These are phyloP conservation scores for Saturnispora quitensis DNA, from an alignment of 805 yeast species.

Conservation along the genomic window DNA sequence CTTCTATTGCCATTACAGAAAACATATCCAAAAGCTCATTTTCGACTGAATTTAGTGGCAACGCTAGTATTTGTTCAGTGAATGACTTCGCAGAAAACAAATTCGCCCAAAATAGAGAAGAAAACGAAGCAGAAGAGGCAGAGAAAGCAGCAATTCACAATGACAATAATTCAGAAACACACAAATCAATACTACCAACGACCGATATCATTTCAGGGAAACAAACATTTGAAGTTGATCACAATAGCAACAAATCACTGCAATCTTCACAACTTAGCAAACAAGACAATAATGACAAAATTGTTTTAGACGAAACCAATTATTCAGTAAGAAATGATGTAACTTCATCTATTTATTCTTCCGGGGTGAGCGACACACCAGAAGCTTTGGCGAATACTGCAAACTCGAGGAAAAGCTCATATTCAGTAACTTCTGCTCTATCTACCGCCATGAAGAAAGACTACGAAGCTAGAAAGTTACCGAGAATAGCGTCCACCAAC, in stretches of 20 bases:
- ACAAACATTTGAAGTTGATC: background rate
- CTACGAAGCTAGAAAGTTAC: background rate
- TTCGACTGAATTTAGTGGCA: background rate
- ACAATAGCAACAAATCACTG: background rate
- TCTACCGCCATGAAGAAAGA: background rate
- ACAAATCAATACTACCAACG: background rate
- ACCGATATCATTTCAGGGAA: too few species aligned
- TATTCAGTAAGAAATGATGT: background rate
- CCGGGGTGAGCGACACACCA: background rate
- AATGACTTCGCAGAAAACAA: conserved; percentile 1
- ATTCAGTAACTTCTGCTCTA: background rate
- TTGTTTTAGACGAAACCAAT: background rate
- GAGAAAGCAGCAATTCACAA: background rate
- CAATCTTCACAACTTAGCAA: background rate
- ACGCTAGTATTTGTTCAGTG: conserved; percentile 1
- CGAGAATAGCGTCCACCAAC: background rate
- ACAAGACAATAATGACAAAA: background rate
- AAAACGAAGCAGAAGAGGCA: background rate
- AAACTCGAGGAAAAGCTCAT: background rate
- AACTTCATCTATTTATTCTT: background rate
- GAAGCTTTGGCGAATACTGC: background rate
- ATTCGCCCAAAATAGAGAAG: background rate
- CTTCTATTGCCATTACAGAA: background rate
- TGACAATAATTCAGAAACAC: background rate
- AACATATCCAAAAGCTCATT: background rate